These are phyloP conservation scores for Lomentospora prolificans DNA, from an alignment of 2,329 filamentous ascomycete species.

Conservation along the genomic window DNA sequence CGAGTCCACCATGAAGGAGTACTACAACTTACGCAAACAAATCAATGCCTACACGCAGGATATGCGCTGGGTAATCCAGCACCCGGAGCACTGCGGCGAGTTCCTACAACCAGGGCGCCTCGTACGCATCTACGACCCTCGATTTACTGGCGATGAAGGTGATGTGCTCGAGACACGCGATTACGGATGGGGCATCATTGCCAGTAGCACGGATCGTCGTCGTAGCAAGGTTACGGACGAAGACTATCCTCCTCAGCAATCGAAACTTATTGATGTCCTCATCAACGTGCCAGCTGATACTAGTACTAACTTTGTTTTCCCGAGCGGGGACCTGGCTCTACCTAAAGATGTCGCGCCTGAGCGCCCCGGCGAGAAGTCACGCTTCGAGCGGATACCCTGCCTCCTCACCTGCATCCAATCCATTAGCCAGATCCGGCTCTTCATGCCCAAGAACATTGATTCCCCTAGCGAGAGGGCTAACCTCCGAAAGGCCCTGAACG, in stretches of 20 bases:
- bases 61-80: slow-evolving; percentile 84
- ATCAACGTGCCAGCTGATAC: slow-evolving; percentile 48
- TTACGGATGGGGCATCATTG: slow-evolving; percentile 90
- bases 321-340: slow-evolving; percentile 26
- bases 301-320: slow-evolving; percentile 28
- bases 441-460: slow-evolving; percentile 63
- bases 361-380: slow-evolving; percentile 53
- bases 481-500: slow-evolving; percentile 56
- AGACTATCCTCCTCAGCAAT: slow-evolving; percentile 64
- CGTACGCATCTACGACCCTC: slow-evolving; percentile 70
- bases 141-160: slow-evolving; percentile 29
- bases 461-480: slow-evolving; percentile 9
- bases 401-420: slow-evolving; percentile 76
- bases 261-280: slow-evolving; percentile 74
- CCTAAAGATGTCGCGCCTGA: slow-evolving; percentile 56
- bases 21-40: slow-evolving; percentile 82
- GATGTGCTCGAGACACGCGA: slow-evolving; percentile 34
- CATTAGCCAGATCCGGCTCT: slow-evolving; percentile 75
- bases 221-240: slow-evolving; percentile 54
- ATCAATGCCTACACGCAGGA: slow-evolving; percentile 76
- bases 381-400: slow-evolving; percentile 77
- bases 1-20: slow-evolving; percentile 83
- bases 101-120: slow-evolving; percentile 84
- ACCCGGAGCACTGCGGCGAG: slow-evolving; percentile 74
- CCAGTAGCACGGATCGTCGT: slow-evolving; percentile 60